Conservation (phyloP, 202 grass and related monocot species). For the Hordeum pubiflorum region DNA sequence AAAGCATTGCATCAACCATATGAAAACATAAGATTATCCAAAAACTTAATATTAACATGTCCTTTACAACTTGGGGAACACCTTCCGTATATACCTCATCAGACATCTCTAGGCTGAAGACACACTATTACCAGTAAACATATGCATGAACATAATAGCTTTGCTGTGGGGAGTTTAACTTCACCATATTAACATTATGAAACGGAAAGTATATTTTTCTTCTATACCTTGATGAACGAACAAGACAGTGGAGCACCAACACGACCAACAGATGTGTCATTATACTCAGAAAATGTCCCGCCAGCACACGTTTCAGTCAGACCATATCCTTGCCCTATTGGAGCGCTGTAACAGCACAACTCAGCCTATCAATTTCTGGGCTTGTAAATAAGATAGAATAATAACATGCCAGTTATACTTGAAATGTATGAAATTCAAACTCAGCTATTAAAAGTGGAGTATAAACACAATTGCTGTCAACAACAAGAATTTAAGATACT, state of each 20-base stretch:
- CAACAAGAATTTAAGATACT: not conserved
- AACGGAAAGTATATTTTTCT: not conserved
- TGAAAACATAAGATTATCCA: not conserved
- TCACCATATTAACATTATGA: not conserved
- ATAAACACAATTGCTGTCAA: not conserved
- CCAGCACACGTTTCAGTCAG: constrained; percentile 95
- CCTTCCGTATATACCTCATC: not conserved
- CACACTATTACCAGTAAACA: not conserved
- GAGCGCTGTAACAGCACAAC: constrained; percentile 52
- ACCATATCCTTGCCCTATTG: constrained; percentile 92
- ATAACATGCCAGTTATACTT: not conserved
- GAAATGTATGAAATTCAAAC: constrained; percentile 3
- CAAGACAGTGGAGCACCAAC: constrained; percentile 85
- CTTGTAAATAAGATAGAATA: not conserved
- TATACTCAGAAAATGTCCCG: constrained; percentile 75
- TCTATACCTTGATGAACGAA: constrained; percentile 74
- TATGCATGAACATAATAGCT: not conserved
- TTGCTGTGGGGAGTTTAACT: not conserved
- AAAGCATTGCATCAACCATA: not conserved
- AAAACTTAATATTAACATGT: not conserved
- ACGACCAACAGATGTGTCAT: constrained; percentile 73
- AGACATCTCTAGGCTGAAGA: not conserved
- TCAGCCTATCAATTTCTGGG: not conserved
- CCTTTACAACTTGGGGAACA: not conserved
- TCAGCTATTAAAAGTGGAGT: not conserved